These are phyloP conservation scores for Saitozyma podzolica DNA, from an alignment of 768 basidiomycete genomes.

Conservation along the genomic window DNA sequence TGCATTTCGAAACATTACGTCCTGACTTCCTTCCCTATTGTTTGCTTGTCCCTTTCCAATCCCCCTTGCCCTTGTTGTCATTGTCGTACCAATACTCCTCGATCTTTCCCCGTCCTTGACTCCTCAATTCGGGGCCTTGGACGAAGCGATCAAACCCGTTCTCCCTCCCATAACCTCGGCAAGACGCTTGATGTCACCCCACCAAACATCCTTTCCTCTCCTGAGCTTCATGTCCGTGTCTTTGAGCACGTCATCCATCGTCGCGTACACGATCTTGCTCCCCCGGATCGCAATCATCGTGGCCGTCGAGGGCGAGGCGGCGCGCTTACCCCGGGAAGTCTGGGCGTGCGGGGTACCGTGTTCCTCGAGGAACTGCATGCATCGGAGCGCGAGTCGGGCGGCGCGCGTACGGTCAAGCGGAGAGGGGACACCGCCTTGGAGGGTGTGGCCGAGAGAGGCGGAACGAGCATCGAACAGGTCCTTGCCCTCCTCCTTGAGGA, in stretches of 20 bases:
- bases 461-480: slow-evolving; percentile 87
- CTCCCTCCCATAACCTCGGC: slow-evolving; percentile 67
- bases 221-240: slow-evolving; percentile 91
- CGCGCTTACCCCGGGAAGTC: slow-evolving; percentile 57
- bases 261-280: slow-evolving; percentile 75
- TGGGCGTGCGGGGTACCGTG: slow-evolving; percentile 65
- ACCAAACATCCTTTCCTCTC: slow-evolving; percentile 76
- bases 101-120: too few species aligned
- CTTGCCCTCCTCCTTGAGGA: slow-evolving; percentile 93
- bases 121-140: too few species aligned
- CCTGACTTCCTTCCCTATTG: not conserved
- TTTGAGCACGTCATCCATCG: slow-evolving; percentile 76
- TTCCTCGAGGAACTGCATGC: slow-evolving; percentile 89
- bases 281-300: slow-evolving; percentile 91
- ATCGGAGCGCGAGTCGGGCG: slow-evolving; percentile 81
- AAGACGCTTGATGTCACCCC: slow-evolving; percentile 67
- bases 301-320: slow-evolving; percentile 55
- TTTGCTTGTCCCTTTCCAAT: not conserved
- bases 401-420: slow-evolving; percentile 91
- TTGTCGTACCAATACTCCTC: too few species aligned
- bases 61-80: not conserved
- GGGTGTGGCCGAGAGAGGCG: slow-evolving; percentile 93
- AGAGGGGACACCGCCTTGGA: slow-evolving; percentile 94
- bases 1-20: not conserved
- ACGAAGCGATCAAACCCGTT: slow-evolving; percentile 26